phyloP scores from a whole-genome alignment of 1,139 yeast species.

The Suhomyces maxii region DNA sequence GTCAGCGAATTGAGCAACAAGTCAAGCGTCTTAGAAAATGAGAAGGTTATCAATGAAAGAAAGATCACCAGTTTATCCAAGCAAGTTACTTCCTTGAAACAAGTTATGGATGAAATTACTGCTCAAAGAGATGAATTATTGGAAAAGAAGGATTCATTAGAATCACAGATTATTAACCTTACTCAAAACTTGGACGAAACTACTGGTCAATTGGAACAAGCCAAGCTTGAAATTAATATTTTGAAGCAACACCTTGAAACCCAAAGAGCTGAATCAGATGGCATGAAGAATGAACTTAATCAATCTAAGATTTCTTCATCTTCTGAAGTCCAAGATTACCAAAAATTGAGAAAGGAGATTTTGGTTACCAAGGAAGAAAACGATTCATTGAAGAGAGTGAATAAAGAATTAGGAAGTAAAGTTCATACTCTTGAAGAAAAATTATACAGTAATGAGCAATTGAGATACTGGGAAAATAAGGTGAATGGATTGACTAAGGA shows the following conservation, averaged over 20 bases:
- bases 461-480: constrained; percentile 47
- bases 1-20: constrained; percentile 48
- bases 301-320: constrained; percentile 35
- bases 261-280: constrained; percentile 34
- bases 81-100: constrained; percentile 53
- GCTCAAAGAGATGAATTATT: constrained; percentile 52
- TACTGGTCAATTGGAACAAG: constrained; percentile 32
- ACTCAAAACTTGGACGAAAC: constrained; percentile 47
- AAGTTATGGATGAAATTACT: constrained; percentile 51
- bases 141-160: constrained; percentile 48
- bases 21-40: constrained; percentile 49
- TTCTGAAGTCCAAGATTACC: constrained; percentile 38
- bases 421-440: constrained; percentile 41
- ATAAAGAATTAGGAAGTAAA: constrained; percentile 35
- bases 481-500: constrained; percentile 31
- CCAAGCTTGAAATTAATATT: constrained; percentile 31
- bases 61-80: constrained; percentile 49
- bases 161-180: constrained; percentile 45
- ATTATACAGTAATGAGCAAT: constrained; percentile 46
- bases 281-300: constrained; percentile 36
- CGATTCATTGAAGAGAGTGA: constrained; percentile 40
- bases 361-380: constrained; percentile 45
- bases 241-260: constrained; percentile 39
- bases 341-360: constrained; percentile 38
- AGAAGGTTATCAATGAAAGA: constrained; percentile 42